Base-by-base conservation (phyloP, 139 green algal genomes). In the Ettlia oleoabundans region DNA sequence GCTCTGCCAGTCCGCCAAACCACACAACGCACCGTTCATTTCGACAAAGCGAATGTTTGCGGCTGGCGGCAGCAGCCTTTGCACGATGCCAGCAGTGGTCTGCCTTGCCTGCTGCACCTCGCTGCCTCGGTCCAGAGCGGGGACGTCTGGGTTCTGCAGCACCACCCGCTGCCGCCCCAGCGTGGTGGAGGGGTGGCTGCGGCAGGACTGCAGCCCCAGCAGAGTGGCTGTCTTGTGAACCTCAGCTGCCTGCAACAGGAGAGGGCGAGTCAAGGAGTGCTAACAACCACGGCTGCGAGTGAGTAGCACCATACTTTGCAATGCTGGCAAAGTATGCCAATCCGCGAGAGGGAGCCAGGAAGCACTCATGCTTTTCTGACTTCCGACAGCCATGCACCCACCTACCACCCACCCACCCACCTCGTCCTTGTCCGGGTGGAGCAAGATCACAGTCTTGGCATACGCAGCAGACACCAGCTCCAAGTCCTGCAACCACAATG, bases 351-450 rank as follows among this genome's bases (percentile, higher is more conserved):
- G n/a, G n/a, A n/a, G n/a, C n/a, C n/a, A n/a, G n/a, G n/a, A n/a
- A n/a, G n/a, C n/a, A n/a, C n/a, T n/a, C n/a, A n/a, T n/a, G n/a
- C n/a, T n/a, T n/a, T n/a, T n/a, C n/a, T n/a, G n/a, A n/a, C n/a
- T n/a, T n/a, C n/a, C n/a, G n/a, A n/a, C n/a, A n/a, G n/a, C n/a
- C n/a, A n/a, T n/a, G n/a, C n/a, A n/a, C n/a, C n/a, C n/a, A n/a
- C n/a, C n/a, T n/a, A n/a, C n/a, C n/a, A n/a, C 37, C 66, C 37
- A 7, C 18, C 47, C 1, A 19, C 71, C 5, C 71, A 78, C 71
- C 71, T 78, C 70, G 37, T 78, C 69, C 2, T 47, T 65, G 58
- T 86, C 84, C 2, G 79, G 79, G 32, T 85, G 81, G 42, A 85
- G 62, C 28, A 85, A 28, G 35, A 85, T 76, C 10, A 85, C 73